These are phyloP conservation scores for Albizia julibrissin DNA, from an alignment of 306 rosid genomes.

Conservation along the genomic window DNA sequence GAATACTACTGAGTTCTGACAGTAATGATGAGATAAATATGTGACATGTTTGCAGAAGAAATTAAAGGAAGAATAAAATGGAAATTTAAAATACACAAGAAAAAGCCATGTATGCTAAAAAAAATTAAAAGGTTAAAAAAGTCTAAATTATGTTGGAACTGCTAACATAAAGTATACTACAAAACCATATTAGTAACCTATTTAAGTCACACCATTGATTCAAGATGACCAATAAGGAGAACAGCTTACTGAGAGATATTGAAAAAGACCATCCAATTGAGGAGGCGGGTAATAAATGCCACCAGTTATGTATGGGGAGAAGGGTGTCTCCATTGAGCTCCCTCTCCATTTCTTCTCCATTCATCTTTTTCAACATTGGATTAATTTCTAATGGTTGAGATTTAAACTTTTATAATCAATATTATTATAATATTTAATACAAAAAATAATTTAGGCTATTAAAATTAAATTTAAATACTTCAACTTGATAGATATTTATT, in stretches of 20 bases:
- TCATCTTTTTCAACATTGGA: no score
- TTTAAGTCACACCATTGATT: conserved; percentile 5
- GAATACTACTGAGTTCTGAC: neutral
- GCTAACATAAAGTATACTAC: neutral
- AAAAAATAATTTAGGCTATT: no score
- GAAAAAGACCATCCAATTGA: conserved; percentile 78
- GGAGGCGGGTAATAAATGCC: conserved; percentile 95
- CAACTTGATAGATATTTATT: no score
- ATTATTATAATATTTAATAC: no score
- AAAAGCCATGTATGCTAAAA: neutral
- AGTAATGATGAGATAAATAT: neutral
- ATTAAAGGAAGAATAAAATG: neutral
- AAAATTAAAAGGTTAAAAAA: neutral
- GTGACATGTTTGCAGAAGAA: neutral
- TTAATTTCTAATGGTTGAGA: no score
- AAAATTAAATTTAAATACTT: no score
- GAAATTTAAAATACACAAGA: neutral
- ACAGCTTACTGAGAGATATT: conserved; percentile 80
- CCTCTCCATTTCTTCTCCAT: no score
- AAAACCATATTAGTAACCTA: conserved; percentile 3
- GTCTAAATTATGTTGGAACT: neutral
- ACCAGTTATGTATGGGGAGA: conserved; percentile 89
- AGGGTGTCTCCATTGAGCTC: no score
- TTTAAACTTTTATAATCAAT: no score
- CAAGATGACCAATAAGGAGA: conserved; percentile 28